A percentile compares a stretch with the other conserved stretches of the same genome.
phyloP scores from a whole-genome alignment of 2,329 filamentous ascomycete genomes.

The Colletotrichum noveboracense region DNA sequence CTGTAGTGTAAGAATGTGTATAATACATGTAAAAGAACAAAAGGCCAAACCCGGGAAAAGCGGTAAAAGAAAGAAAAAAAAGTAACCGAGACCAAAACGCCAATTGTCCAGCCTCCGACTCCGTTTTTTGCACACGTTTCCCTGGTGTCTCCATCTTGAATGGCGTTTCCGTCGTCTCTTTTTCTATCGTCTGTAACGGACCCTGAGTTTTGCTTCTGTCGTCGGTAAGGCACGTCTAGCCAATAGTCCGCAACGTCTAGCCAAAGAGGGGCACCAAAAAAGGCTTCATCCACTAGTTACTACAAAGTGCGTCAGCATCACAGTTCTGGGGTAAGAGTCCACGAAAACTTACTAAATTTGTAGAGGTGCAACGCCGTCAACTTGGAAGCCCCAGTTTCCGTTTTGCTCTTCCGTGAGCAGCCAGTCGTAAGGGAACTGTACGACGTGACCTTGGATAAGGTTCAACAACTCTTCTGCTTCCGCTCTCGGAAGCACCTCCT shows the following conservation, averaged over 20 bases:
- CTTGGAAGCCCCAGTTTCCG: constrained; percentile 95
- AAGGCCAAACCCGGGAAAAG: background rate
- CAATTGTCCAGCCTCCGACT: background rate
- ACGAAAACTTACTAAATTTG: constrained; percentile 85
- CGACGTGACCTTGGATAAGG: constrained; percentile 85
- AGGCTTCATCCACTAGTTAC: constrained; percentile 33
- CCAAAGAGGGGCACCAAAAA: background rate
- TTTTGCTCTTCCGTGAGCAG: constrained; percentile 88
- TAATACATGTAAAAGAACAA: constrained; percentile 21
- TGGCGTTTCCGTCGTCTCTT: background rate
- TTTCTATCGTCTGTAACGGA: background rate
- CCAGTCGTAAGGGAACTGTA: constrained; percentile 97
- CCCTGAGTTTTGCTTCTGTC: background rate
- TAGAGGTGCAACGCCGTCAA: constrained; percentile 93
- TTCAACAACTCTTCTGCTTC: constrained; percentile 84
- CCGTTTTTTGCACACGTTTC: background rate
- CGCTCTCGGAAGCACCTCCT: constrained; percentile 76
- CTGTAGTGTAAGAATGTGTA: constrained; percentile 21
- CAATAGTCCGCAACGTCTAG: background rate
- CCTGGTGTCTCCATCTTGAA: background rate
- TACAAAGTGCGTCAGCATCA: constrained; percentile 32
- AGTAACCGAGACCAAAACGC: background rate
- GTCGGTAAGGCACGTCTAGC: background rate
- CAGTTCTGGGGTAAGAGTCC: too few relatives aligned
- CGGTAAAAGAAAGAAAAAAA: background rate